Percentiles rank a stretch among this genome's conserved stretches.
phyloP scores from a whole-genome alignment of 2,329 filamentous ascomycete genomes.

The Tetracladium maxilliforme region DNA sequence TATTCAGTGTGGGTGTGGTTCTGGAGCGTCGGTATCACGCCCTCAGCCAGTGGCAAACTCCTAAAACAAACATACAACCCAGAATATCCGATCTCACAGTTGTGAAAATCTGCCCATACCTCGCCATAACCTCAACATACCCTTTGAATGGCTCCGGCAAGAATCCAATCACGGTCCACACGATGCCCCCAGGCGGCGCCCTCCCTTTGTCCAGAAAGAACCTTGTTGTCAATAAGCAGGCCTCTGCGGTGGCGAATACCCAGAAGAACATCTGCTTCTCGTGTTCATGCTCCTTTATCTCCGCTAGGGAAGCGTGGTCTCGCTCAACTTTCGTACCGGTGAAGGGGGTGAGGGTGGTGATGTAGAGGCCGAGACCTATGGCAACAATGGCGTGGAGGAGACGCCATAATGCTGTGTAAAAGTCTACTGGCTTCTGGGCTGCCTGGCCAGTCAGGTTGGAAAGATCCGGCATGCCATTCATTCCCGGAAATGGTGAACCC shows the following conservation, averaged over 20 bases:
- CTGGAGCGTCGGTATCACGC: too few relatives aligned
- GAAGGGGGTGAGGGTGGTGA: conserved; percentile 53
- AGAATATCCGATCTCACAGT: conserved; percentile 62
- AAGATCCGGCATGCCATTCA: conserved; percentile 12
- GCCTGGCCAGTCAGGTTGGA: conserved; percentile 13
- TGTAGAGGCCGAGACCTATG: conserved; percentile 54
- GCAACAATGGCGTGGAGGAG: conserved; percentile 62
- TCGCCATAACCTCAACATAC: conserved; percentile 43
- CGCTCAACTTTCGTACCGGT: conserved; percentile 49
- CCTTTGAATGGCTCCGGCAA: conserved; percentile 49
- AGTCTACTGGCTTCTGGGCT: conserved; percentile 16
- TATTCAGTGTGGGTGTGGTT: too few relatives aligned
- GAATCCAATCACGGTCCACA: conserved; percentile 49
- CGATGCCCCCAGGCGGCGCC: conserved; percentile 40
- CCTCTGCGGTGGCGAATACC: conserved; percentile 67
- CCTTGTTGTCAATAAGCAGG: conserved; percentile 54
- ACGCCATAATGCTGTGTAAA: conserved; percentile 47
- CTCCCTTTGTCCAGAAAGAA: conserved; percentile 52
- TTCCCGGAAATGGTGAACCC: conserved; percentile 17
- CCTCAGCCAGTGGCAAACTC: too few relatives aligned
- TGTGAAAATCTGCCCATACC: conserved; percentile 57
- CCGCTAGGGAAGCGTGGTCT: too few relatives aligned
- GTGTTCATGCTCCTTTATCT: too few relatives aligned
- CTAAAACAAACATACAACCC: conserved; percentile 63
- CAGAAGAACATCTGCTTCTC: conserved; percentile 44